phyloP scores from a whole-genome alignment of 2,329 filamentous ascomycete genomes.

The Stagonosporopsis rhizophila region DNA sequence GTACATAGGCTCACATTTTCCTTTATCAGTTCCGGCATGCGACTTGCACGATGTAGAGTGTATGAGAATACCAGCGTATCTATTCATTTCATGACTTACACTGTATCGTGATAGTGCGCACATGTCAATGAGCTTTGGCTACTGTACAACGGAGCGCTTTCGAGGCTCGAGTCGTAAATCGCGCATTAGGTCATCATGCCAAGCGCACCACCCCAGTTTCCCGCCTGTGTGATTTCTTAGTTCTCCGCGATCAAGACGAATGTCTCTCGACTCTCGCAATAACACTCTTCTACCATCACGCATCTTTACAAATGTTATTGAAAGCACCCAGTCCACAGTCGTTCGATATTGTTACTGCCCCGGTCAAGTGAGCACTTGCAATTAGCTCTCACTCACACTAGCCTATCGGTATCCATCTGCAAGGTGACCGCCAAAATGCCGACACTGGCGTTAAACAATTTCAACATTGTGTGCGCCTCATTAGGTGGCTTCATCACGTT shows the following conservation, averaged over 20 bases:
- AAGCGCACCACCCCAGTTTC: slow-evolving; percentile 4
- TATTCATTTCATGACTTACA: slow-evolving; percentile 13
- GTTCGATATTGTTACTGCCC: slow-evolving; percentile 9
- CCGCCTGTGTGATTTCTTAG: background rate
- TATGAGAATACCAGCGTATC: slow-evolving; percentile 32
- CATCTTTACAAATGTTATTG: slow-evolving; percentile 2
- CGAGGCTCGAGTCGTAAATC: background rate
- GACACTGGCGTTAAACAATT: slow-evolving; percentile 71
- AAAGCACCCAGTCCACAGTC: background rate
- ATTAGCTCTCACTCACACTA: background rate
- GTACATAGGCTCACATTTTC: slow-evolving; percentile 43
- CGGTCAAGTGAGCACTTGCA: slow-evolving; percentile 7
- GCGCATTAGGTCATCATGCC: slow-evolving; percentile 12
- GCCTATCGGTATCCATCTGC: background rate
- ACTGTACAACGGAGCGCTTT: background rate
- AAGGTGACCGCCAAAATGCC: slow-evolving; percentile 57
- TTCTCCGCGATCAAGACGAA: background rate
- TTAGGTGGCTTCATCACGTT: slow-evolving; percentile 86
- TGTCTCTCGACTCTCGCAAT: background rate
- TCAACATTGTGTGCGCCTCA: slow-evolving; percentile 83
- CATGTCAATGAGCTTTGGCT: background rate
- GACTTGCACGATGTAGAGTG: slow-evolving; percentile 28
- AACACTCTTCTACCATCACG: background rate
- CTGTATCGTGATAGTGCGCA: background rate
- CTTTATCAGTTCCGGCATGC: slow-evolving; percentile 29